Evolutionary conservation across 805 yeast genomes (phyloP).

Genomic region (Yarrowia sp.): DNA sequence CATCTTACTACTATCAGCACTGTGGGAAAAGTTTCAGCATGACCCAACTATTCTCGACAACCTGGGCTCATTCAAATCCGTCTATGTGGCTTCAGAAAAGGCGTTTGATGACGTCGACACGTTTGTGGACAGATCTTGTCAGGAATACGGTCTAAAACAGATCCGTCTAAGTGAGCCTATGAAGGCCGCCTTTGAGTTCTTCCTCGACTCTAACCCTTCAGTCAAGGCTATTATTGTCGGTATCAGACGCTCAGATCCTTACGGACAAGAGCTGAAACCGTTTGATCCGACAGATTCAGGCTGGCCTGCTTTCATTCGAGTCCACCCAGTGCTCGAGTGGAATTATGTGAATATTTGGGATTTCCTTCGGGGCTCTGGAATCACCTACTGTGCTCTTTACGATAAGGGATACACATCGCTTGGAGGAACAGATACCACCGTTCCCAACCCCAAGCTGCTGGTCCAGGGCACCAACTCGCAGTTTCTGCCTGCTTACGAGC

Average conservation of each 20-base stretch:
- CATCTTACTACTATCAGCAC: conserved; percentile 63
- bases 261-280: conserved; percentile 55
- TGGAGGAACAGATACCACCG: conserved; percentile 74
- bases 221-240: conserved; percentile 84
- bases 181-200: conserved; percentile 68
- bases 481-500: conserved; percentile 45
- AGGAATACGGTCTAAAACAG: conserved; percentile 53
- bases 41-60: conserved; percentile 30
- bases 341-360: conserved; percentile 77
- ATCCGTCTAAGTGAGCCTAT: conserved; percentile 45
- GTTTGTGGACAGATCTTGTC: conserved; percentile 59
- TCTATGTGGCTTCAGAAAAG: conserved; percentile 71
- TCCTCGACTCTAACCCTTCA: conserved; percentile 51
- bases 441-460: conserved; percentile 62
- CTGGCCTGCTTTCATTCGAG: conserved; percentile 84
- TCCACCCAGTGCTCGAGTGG: conserved; percentile 92
- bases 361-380: conserved; percentile 58
- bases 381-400: conserved; percentile 72
- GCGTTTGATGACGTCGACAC: conserved; percentile 69
- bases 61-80: conserved; percentile 48
- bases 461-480: conserved; percentile 31
- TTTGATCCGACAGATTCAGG: conserved; percentile 80
- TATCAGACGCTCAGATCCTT: conserved; percentile 84
- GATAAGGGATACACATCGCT: conserved; percentile 85
- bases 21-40: conserved; percentile 34